These are phyloP conservation scores for Lotus japonicus DNA, from an alignment of 306 rosid species.

Conservation along the genomic window DNA sequence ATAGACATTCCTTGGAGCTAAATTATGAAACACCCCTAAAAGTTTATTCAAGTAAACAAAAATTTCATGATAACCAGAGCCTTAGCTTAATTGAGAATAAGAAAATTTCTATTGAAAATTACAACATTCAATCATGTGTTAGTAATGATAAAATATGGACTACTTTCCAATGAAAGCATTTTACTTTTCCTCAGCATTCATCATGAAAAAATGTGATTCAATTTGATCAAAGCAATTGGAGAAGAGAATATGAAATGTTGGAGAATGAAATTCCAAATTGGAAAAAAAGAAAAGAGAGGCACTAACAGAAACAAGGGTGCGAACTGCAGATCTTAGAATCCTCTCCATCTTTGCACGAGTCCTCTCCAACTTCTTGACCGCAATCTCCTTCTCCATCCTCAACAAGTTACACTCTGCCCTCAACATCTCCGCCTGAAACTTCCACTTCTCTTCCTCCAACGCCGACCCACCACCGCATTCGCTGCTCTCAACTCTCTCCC, in stretches of 20 bases:
- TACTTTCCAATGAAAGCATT: too few species aligned
- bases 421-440: slow-evolving; percentile 89
- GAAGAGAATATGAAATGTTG: too few species aligned
- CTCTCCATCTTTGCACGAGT: slow-evolving; percentile 46
- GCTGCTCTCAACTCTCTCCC: slow-evolving; percentile 45
- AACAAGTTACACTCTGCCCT: slow-evolving; percentile 88
- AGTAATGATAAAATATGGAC: too few species aligned
- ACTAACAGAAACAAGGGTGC: slow-evolving; percentile 72
- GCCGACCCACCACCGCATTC: slow-evolving; percentile 18
- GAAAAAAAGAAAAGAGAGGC: neutral
- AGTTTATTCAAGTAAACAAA: neutral
- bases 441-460: slow-evolving; percentile 73
- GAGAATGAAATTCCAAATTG: neutral
- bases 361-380: slow-evolving; percentile 54
- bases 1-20: neutral
- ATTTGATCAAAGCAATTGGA: neutral
- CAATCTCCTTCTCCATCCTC: slow-evolving; percentile 89
- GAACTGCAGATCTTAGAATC: slow-evolving; percentile 63
- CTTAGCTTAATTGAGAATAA: too few species aligned
- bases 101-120: too few species aligned
- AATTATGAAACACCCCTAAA: neutral
- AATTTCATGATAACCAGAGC: too few species aligned
- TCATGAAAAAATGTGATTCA: too few species aligned
- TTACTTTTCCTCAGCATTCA: too few species aligned
- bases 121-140: too few species aligned